A percentile compares a stretch with the other conserved stretches of the same genome.
These are phyloP conservation scores for Annulohypoxylon truncatum DNA, from an alignment of 2,329 filamentous ascomycete genomes.

Conservation along the genomic window DNA sequence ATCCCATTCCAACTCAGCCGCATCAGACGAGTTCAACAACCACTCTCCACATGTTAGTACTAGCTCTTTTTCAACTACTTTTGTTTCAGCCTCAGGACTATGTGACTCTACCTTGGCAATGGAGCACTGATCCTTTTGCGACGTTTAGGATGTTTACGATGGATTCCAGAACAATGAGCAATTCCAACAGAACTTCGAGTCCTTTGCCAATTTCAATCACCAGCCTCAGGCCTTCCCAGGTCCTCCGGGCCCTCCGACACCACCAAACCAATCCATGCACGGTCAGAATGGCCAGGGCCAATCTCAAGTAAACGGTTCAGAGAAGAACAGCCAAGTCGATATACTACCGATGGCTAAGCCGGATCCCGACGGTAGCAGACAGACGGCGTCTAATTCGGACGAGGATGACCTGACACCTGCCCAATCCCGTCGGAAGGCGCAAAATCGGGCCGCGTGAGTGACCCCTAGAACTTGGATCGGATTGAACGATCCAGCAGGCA, in stretches of 20 bases:
- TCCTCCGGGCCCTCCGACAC: conserved; percentile 65
- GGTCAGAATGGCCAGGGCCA: conserved; percentile 47
- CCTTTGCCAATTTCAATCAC: conserved; percentile 57
- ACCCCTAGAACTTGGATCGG: not conserved
- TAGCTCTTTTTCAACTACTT: conserved; percentile 30
- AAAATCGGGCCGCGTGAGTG: conserved; percentile 71
- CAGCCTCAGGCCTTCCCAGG: conserved; percentile 55
- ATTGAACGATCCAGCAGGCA: conserved; percentile 3
- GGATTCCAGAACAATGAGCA: conserved; percentile 60
- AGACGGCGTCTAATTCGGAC: conserved; percentile 64
- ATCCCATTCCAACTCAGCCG: conserved; percentile 65
- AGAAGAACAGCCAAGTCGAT: conserved; percentile 47
- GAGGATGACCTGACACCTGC: conserved; percentile 67
- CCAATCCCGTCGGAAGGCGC: conserved; percentile 69
- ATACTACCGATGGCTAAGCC: conserved; percentile 53
- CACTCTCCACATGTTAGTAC: conserved; percentile 66
- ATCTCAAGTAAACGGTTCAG: conserved; percentile 42
- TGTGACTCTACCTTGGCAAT: conserved; percentile 45
- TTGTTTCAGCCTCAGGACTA: conserved; percentile 31
- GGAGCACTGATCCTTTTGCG: conserved; percentile 38
- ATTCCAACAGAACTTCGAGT: conserved; percentile 60
- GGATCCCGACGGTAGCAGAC: conserved; percentile 55
- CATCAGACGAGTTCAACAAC: conserved; percentile 66
- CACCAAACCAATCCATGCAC: conserved; percentile 57
- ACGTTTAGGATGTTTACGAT: conserved; percentile 62